These are phyloP conservation scores for Lachancea sp. DNA, from an alignment of 805 yeast species.

Conservation along the genomic window DNA sequence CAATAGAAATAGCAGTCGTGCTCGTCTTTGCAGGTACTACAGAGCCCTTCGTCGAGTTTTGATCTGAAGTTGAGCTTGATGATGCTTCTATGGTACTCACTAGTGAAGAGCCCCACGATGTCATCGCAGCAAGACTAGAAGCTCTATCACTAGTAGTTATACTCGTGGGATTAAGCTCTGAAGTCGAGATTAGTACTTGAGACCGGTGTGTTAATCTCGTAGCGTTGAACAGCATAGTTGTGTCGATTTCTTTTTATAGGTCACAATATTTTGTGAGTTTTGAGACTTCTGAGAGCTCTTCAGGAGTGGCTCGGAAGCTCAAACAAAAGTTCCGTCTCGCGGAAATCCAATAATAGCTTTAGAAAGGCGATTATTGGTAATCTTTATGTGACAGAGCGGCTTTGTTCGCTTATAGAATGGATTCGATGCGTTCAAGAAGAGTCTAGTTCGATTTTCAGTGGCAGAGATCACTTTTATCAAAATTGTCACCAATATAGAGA, in stretches of 20 bases:
- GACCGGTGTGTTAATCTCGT: conserved; percentile 2
- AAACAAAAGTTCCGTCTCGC: not conserved
- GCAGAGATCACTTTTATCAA: not conserved
- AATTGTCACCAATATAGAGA: not conserved
- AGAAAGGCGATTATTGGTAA: not conserved
- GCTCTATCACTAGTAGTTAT: not conserved
- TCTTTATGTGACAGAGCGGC: not conserved
- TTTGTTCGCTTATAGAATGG: not conserved
- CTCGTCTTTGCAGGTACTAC: not conserved
- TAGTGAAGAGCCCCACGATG: not conserved
- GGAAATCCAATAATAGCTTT: not conserved
- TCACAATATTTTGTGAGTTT: not conserved
- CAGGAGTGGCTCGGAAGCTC: conserved; percentile 1
- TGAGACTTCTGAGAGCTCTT: not conserved
- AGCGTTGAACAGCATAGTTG: conserved; percentile 6
- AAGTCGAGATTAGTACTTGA: not conserved
- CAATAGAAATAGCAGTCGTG: not conserved
- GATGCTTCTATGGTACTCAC: not conserved
- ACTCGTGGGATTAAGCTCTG: not conserved
- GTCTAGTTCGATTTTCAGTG: not conserved
- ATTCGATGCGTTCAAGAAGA: not conserved
- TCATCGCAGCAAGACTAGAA: not conserved
- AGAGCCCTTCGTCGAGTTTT: not conserved
- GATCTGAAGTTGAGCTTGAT: not conserved
- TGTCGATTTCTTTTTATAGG: not conserved